Base-by-base conservation (phyloP, 345 rosid species). In the Heritiera fomes region DNA sequence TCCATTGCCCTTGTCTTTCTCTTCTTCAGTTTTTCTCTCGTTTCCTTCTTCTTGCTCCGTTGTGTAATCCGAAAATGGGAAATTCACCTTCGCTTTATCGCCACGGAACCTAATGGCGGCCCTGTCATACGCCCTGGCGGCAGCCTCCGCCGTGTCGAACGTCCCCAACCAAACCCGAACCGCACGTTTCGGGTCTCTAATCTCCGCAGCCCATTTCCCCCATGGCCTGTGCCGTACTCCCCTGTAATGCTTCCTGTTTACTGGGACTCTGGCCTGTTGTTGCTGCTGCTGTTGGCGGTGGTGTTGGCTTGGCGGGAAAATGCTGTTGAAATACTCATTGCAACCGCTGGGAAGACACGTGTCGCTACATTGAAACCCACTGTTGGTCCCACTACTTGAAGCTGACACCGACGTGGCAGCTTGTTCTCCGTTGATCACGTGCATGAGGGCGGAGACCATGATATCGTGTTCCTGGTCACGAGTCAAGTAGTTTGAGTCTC, bases 161-260 rank as follows among this genome's bases (percentile, higher is more conserved):
- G 87, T 87, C 41, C 87, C 88, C 2, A 87, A 86, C 86, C 87
- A 87, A 18, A 82, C 76, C 1, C 82, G 76, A 6, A 2, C 71
- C 0, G 77, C 79, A 6, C 49, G 12, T 47, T 58, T 28, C 3
- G 88, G 88, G 60, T 87, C 82, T 38, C 85, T 47, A 52, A 80
- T 87, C 85, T 87, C 86, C 38, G 85, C 85, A 2, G 85, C 86
- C 85, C 86, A 85, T 77, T 83, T 85, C 20, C 88, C 85, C 80
- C 75, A 82, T 55, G 84, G 87, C 79, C 88, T 80, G 62, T 79
- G 81, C 79, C 88, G 47, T 32, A 85, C 85, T 47, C 88, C 87
- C 52, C 87, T 80, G 78, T 80, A 85, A 68, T 77, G 76, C 7
- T 30, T 62, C 38, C 65, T 65, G 73, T 64, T 45, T 49, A 41